Percentiles rank a stretch among this genome's conserved stretches.
phyloP scores from a whole-genome alignment of 768 basidiomycete species.

The Tricholomella constricta region DNA sequence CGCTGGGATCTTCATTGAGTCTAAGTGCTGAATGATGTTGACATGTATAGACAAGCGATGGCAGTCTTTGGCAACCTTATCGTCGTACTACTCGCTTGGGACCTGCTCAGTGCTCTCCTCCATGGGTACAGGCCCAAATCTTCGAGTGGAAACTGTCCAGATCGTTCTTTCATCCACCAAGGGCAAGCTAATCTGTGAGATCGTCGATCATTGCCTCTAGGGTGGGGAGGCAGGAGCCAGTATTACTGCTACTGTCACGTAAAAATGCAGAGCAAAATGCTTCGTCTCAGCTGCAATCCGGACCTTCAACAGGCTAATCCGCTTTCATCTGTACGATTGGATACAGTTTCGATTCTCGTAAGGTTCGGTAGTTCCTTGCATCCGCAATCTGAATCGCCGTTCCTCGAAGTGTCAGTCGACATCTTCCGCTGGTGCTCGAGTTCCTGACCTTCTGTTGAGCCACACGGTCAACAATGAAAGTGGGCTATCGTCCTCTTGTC shows the following conservation, averaged over 20 bases:
- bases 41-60: slow-evolving; percentile 3
- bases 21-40: not conserved
- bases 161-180: not conserved
- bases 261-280: slow-evolving; percentile 2
- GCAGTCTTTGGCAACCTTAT: not conserved
- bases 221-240: slow-evolving; percentile 5
- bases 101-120: not conserved
- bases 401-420: slow-evolving; percentile 12
- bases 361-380: slow-evolving; percentile 7
- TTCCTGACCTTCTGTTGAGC: slow-evolving; percentile 2
- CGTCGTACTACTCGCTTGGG: slow-evolving; percentile 6
- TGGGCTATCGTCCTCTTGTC: slow-evolving; percentile 1
- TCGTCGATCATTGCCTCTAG: slow-evolving; percentile 7
- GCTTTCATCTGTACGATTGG: slow-evolving; percentile 6
- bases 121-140: not conserved
- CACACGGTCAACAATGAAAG: slow-evolving; percentile 8
- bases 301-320: slow-evolving; percentile 15
- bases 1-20: not conserved
- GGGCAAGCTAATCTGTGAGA: not conserved
- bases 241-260: slow-evolving; percentile 3
- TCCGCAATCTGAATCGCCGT: slow-evolving; percentile 10
- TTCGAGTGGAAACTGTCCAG: not conserved
- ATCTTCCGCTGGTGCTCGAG: not conserved
- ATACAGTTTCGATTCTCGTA: slow-evolving; percentile 10
- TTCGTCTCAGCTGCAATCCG: not conserved